Evolutionary conservation across 805 yeast species (phyloP), one percentile per base, ranked within the genome.

Genomic region (Saturnispora dispora): DNA sequence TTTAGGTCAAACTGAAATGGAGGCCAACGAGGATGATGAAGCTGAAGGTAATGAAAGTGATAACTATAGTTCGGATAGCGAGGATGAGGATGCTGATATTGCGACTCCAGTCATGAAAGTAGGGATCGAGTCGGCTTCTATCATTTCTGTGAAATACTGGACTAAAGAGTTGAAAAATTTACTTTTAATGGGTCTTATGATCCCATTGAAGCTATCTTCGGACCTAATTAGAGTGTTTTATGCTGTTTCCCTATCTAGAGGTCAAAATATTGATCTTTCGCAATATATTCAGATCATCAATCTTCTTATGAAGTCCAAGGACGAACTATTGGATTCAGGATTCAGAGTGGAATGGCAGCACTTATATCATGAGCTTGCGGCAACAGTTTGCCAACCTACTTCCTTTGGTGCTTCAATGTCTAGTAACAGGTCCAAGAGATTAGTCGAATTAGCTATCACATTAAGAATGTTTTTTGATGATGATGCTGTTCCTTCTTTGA

Each of bases 121-220:
- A 9, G 74, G 82, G 1, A 79, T 85, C 2, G 74, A 77, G 57
- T 79, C 88, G 1, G 85, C 93, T 0, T 79, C 93, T 0, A 83
- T 87, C 6, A 81, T 85, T 6, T 76, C 82, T 44, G 83, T 88
- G 7, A 76, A 83, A 49, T 86, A 84, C 53, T 90, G 96, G 96
- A 84, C 96, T 0, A 82, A 84, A 50, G 97, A 89, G 63, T 73
- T 91, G 55, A 76, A 79, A 47, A 82, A 84, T 40, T 84, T 96
- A 78, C 64, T 88, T 50, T 78, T 77, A 58, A 82, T 85, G 80
- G 86, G 87, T 59, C 81, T 85, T 59, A 85, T 84, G 48, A 74
- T 91, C 70, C 97, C 99, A 0, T 58, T 88, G 11, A 57, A 72
- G 1, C 66, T 82, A 45, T 75, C 89, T 50, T 73, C 81, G 22